These are phyloP conservation scores for Cudoniella acicularis DNA, from an alignment of 495 filamentous ascomycete genomes.

Conservation along the genomic window DNA sequence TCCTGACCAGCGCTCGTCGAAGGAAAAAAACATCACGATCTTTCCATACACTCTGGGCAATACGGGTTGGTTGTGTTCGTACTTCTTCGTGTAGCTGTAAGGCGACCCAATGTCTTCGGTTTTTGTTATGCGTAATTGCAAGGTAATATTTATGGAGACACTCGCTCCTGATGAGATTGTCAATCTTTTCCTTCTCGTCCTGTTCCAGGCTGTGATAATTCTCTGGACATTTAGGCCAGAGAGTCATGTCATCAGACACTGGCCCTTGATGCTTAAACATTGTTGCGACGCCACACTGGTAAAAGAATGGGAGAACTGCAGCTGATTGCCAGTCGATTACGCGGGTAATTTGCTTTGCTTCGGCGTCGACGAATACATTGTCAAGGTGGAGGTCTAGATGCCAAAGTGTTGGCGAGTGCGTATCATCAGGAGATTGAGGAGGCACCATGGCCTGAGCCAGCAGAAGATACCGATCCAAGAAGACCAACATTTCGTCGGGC, in stretches of 20 bases:
- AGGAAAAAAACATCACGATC: slow-evolving; percentile 34
- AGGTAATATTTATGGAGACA: slow-evolving; percentile 33
- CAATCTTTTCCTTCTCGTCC: slow-evolving; percentile 28
- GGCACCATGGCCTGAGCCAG: slow-evolving; percentile 16
- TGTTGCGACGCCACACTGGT: slow-evolving; percentile 26
- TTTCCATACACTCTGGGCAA: slow-evolving; percentile 21
- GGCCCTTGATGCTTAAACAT: slow-evolving; percentile 30
- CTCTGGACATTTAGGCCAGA: slow-evolving; percentile 27
- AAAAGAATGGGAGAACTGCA: slow-evolving; percentile 18
- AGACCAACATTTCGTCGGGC: slow-evolving; percentile 9
- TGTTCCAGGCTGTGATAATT: slow-evolving; percentile 28
- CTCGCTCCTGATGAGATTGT: slow-evolving; percentile 29
- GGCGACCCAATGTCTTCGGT: slow-evolving; percentile 30
- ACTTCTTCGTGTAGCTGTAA: slow-evolving; percentile 20
- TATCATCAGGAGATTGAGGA: neutral
- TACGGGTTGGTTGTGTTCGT: slow-evolving; percentile 13
- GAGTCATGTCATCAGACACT: slow-evolving; percentile 27
- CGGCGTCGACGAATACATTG: slow-evolving; percentile 34
- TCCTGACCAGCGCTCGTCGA: slow-evolving; percentile 28
- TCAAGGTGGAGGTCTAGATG: slow-evolving; percentile 34
- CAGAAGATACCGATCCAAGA: slow-evolving; percentile 19
- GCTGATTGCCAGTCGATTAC: slow-evolving; percentile 33
- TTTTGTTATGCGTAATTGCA: slow-evolving; percentile 27
- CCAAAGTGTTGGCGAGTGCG: slow-evolving; percentile 23
- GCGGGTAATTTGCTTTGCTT: slow-evolving; percentile 26